Percentiles rank a stretch among this genome's conserved stretches.
Conservation (phyloP, 768 basidiomycete genomes). For the Strobilomyces dryophilus region DNA sequence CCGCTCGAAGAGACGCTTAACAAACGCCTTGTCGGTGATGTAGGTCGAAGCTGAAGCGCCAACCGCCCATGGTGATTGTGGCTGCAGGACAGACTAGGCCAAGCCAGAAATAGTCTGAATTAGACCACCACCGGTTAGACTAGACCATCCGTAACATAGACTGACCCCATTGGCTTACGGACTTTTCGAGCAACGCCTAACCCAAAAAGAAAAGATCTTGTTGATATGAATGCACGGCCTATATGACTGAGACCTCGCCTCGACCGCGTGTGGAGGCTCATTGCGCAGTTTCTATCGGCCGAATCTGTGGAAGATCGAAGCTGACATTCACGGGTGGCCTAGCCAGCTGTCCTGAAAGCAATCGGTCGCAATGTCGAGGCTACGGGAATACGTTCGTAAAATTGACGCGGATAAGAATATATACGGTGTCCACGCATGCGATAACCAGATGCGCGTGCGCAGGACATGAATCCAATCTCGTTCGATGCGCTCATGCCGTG, state of each 20-base stretch:
- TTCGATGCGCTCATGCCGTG: not conserved
- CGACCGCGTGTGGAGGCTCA: not conserved
- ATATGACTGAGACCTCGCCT: not conserved
- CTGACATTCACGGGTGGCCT: not conserved
- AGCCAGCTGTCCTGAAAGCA: not conserved
- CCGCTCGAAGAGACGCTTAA: conserved; percentile 52
- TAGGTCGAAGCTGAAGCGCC: too few species aligned
- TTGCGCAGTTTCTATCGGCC: not conserved
- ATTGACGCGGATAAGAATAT: not conserved
- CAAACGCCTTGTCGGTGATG: conserved; percentile 59
- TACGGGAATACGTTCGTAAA: not conserved
- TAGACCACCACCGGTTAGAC: too few species aligned
- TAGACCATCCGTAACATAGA: too few species aligned
- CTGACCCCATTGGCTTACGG: too few species aligned
- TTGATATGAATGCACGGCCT: not conserved
- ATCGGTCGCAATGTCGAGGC: not conserved
- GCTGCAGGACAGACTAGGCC: too few species aligned
- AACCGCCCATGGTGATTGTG: too few species aligned
- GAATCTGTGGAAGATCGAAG: not conserved
- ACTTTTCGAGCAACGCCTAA: too few species aligned
- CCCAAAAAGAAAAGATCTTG: too few species aligned
- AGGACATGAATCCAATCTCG: not conserved
- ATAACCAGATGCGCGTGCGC: not conserved
- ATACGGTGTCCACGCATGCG: not conserved
- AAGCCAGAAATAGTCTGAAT: too few species aligned